Evolutionary conservation across 371 early-diverging fungal species (phyloP), one percentile per base, ranked within the genome.

Genomic region (Apophysomyces elegans): DNA sequence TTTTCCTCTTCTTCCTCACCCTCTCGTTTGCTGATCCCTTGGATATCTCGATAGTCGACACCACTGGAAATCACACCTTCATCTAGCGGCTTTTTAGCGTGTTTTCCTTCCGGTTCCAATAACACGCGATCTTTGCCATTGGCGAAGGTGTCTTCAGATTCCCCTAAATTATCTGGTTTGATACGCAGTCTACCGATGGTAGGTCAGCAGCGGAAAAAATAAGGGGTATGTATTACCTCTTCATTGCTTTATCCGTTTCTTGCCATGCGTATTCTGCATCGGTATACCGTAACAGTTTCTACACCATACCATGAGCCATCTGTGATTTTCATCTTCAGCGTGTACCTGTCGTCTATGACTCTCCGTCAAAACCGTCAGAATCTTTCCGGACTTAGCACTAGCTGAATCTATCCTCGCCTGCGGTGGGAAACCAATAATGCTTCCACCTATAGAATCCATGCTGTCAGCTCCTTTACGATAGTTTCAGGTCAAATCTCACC

Each of bases 31-130:
- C 65, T 62, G 41, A 71, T 66, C 37, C 75, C 72, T 64, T 79
- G 76, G 8, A 82, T 56, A 9, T 71, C 74, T 32, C 83, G 65
- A 66, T 82, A 82, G 62, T 82, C 80, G 0, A 82, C 75, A 4
- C 74, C 78, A 38, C 63, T 75, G 0, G 72, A 57, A 1, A 72
- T 59, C 9, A 67, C 63, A 4, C 63, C 50, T n/a, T 70, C 70
- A 59, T 64, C 41, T 12, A 60, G 39, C 1, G 37, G 9, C 13
- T 61, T 36, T 64, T 59, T 11, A n/a, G 18, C 12, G 36, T 36
- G 45, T 37, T 64, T 11, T 3, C 45, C 12, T 16, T 75, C 70
- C 50, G 73, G 43, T 16, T 32, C 8, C 11, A 77, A 64, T 21
- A 58, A 65, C 21, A 63, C 47, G 11, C 5, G 9, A 56, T 58